These are phyloP conservation scores for Balamuthia mandrillaris DNA, from an alignment of 208 protist species.

Conservation along the genomic window DNA sequence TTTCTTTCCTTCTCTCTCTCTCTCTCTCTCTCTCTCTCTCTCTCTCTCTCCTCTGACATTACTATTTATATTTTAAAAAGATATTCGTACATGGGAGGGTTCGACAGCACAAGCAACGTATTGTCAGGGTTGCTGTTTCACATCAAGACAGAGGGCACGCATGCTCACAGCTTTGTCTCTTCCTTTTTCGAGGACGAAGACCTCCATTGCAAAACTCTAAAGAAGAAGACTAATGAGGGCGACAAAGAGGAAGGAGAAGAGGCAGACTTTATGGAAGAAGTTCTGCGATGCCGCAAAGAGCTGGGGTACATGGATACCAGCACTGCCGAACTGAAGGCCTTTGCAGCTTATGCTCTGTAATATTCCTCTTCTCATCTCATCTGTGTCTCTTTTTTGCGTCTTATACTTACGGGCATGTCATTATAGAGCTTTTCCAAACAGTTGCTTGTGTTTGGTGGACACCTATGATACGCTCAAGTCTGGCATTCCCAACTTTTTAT, in stretches of 20 bases:
- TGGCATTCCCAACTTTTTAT: slow-evolving; percentile 77
- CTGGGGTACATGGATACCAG: slow-evolving; percentile 21
- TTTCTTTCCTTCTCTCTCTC: no score
- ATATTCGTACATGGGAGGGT: slow-evolving; percentile 85
- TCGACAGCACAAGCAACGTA: slow-evolving; percentile 81
- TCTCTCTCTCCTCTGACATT: no score
- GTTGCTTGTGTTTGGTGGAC: slow-evolving; percentile 84
- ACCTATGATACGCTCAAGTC: slow-evolving; percentile 83
- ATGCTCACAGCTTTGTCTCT: slow-evolving; percentile 9
- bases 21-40: no score
- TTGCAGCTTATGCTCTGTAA: slow-evolving; percentile 13
- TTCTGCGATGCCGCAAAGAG: neutral
- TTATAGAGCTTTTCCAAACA: slow-evolving; percentile 66
- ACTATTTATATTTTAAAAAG: no score
- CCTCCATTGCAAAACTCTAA: neutral
- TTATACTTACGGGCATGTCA: no score
- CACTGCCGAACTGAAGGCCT: neutral
- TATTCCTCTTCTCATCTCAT: neutral
- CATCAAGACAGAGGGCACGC: slow-evolving; percentile 25
- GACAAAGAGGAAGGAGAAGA: neutral
- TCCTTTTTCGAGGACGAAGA: slow-evolving; percentile 16
- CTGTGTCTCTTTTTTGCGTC: no score
- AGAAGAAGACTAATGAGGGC: neutral
- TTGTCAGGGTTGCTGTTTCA: slow-evolving; percentile 72
- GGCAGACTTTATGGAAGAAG: slow-evolving; percentile 2